Conservation (phyloP, 306 rosid species). For the Sophora flavescens region DNA sequence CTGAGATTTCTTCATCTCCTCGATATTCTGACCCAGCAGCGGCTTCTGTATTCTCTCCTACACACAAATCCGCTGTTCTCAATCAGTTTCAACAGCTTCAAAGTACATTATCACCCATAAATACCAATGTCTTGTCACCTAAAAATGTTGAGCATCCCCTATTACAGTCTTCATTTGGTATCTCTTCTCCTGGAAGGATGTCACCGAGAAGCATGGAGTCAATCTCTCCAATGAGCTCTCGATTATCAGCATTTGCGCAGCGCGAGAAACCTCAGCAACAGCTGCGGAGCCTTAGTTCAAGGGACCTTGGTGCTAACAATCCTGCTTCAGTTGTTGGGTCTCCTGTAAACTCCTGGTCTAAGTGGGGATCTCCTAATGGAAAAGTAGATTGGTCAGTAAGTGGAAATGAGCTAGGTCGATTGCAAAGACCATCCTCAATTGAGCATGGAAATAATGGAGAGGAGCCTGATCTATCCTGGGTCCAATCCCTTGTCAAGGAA, state of each 20-base stretch:
- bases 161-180: slow-evolving; percentile 69
- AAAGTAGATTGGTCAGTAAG: slow-evolving; percentile 76
- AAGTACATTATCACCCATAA: slow-evolving; percentile 75
- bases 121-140: slow-evolving; percentile 73
- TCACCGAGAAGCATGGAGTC: slow-evolving; percentile 83
- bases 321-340: slow-evolving; percentile 67
- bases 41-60: slow-evolving; percentile 75
- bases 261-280: slow-evolving; percentile 76
- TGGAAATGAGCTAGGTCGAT: slow-evolving; percentile 59
- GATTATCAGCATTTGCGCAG: slow-evolving; percentile 65
- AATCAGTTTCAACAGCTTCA: slow-evolving; percentile 91
- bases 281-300: slow-evolving; percentile 72
- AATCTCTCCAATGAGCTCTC: slow-evolving; percentile 77
- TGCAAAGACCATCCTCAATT: slow-evolving; percentile 60
- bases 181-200: slow-evolving; percentile 88
- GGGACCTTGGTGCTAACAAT: slow-evolving; percentile 71
- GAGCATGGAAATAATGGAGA: slow-evolving; percentile 75
- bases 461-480: slow-evolving; percentile 93
- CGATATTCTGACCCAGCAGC: slow-evolving; percentile 73
- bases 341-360: slow-evolving; percentile 73
- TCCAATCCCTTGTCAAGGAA: slow-evolving; percentile 88
- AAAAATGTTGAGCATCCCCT: slow-evolving; percentile 72
- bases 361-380: slow-evolving; percentile 84
- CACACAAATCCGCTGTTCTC: slow-evolving; percentile 75
- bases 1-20: slow-evolving; percentile 80